These are phyloP conservation scores for Urtica urens DNA, from an alignment of 306 rosid species.

Conservation along the genomic window DNA sequence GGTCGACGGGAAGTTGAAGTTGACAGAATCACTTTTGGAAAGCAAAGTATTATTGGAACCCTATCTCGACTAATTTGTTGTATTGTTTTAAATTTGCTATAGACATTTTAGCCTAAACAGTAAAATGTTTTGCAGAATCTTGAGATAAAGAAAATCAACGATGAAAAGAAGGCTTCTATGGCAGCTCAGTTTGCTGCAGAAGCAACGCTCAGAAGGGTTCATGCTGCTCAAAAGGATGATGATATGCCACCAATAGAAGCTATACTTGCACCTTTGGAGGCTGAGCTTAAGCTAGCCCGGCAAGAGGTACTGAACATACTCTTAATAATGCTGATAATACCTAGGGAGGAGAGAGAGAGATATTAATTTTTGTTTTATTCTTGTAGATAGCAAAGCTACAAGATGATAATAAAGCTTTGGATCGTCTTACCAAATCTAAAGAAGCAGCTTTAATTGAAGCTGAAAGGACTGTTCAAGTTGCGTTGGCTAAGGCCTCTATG, in stretches of 20 bases:
- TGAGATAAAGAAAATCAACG: slow-evolving; percentile 95
- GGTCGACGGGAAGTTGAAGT: slow-evolving; percentile 84
- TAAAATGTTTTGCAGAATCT: slow-evolving; percentile 67
- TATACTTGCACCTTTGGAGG: slow-evolving; percentile 97
- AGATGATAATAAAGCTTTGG: slow-evolving; percentile 55
- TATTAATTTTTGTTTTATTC: slow-evolving; percentile 11
- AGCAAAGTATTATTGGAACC: slow-evolving; percentile 57
- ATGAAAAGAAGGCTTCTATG: slow-evolving; percentile 99
- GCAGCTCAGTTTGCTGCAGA: slow-evolving; percentile 99
- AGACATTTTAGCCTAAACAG: slow-evolving; percentile 9
- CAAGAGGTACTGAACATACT: slow-evolving; percentile 56
- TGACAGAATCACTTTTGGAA: slow-evolving; percentile 90
- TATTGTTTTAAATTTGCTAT: not conserved
- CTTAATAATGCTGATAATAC: slow-evolving; percentile 2
- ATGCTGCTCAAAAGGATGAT: slow-evolving; percentile 98
- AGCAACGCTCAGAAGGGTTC: slow-evolving; percentile 98
- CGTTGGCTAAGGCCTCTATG: slow-evolving; percentile 98
- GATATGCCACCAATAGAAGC: slow-evolving; percentile 99
- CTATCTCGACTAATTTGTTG: slow-evolving; percentile 13
- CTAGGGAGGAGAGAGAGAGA: not conserved
- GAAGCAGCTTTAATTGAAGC: slow-evolving; percentile 98
- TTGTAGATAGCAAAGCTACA: slow-evolving; percentile 80
- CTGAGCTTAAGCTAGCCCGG: slow-evolving; percentile 96
- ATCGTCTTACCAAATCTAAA: slow-evolving; percentile 95
- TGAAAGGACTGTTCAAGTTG: slow-evolving; percentile 92